Evolutionary conservation across 148 eudicot species (phyloP).

Genomic region (Rhododendron williamsianum): DNA sequence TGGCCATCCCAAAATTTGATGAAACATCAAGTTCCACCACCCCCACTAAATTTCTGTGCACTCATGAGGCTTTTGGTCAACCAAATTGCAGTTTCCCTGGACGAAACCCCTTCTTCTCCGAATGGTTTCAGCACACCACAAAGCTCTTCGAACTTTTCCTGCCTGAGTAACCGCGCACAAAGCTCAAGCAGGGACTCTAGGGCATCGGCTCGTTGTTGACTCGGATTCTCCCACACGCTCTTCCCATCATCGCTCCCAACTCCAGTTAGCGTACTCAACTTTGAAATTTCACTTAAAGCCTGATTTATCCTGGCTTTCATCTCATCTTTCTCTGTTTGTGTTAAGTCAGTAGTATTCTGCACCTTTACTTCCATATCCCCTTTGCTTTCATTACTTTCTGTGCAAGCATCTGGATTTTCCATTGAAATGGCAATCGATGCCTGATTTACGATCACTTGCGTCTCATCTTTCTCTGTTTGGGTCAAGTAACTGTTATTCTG

Average conservation of each 20-base stretch:
- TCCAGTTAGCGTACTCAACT: conserved; percentile 32
- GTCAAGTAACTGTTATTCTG: background rate
- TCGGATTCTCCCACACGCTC: conserved; percentile 35
- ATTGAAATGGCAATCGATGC: background rate
- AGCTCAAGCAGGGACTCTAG: conserved; percentile 88
- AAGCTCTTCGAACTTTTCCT: conserved; percentile 80
- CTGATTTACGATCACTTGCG: background rate
- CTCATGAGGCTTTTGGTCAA: conserved; percentile 86
- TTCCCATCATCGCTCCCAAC: conserved; percentile 27
- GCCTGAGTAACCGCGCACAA: conserved; percentile 81
- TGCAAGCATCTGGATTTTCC: conserved; percentile 16
- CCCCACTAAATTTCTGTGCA: conserved; percentile 47
- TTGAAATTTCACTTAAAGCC: conserved; percentile 26
- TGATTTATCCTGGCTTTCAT: conserved; percentile 20
- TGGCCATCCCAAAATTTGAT: background rate
- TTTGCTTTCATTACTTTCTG: conserved; percentile 21
- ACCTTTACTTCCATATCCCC: conserved; percentile 20
- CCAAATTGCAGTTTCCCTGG: conserved; percentile 97
- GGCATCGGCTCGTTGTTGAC: conserved; percentile 73
- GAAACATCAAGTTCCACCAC: conserved; percentile 20
- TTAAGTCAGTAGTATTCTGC: conserved; percentile 8
- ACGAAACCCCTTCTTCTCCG: conserved; percentile 86
- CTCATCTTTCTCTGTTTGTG: conserved; percentile 20
- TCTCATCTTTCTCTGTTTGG: background rate
- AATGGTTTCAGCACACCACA: conserved; percentile 77